Evolutionary conservation across 1,284 basidiomycete genomes (phyloP), one percentile per base, ranked within the genome.

Genomic region (Coniophora puteana): DNA sequence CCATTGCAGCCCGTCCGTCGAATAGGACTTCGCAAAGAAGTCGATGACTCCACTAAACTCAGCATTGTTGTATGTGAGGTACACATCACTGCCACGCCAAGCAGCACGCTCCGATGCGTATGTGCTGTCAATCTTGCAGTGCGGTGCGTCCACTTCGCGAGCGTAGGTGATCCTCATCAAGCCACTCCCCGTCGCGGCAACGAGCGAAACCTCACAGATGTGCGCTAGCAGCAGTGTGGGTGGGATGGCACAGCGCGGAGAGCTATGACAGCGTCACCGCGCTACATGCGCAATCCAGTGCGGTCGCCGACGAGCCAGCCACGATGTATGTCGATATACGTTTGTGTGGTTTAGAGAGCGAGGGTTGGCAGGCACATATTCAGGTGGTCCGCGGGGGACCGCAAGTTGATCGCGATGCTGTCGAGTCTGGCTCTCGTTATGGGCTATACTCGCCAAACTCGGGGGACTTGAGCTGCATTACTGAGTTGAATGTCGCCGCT

Each of bases 241-340:
- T 25, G 58, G 14, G 53, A 46, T n/a, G 74, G 74, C 48, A 68
- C 59, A 14, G 72, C 65, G 43, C 67, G 67, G 41, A 80, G 59
- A 53, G 76, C 71, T 27, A 71, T 51, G 31, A 67, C 53, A n/a
- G 72, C 74, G 49, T 72, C 65, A 13, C 76, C 75, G 25, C 68
- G 65, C 56, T 74, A 70, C 1, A 76, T 79, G 12, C 53, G 58
- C 45, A 81, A 59, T 12, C 51, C 52, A 4, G 72, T 67, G 43
- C 54, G 57, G 24, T 70, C 61, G 18, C 65, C 78, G n/a, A 76
- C 74, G 40, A 80, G 68, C 71, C 74, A 80, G n/a, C 78, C 78
- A 34, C 69, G 61, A 47, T 54, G 66, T 5, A 76, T 57, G 48
- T 74, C 69, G 21, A 79, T 54, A n/a, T 51, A 41, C 42, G 72